A percentile compares a stretch with the other conserved stretches of the same genome.
These are phyloP conservation scores for Begonia loranthoides DNA, from an alignment of 306 rosid species.

Conservation along the genomic window DNA sequence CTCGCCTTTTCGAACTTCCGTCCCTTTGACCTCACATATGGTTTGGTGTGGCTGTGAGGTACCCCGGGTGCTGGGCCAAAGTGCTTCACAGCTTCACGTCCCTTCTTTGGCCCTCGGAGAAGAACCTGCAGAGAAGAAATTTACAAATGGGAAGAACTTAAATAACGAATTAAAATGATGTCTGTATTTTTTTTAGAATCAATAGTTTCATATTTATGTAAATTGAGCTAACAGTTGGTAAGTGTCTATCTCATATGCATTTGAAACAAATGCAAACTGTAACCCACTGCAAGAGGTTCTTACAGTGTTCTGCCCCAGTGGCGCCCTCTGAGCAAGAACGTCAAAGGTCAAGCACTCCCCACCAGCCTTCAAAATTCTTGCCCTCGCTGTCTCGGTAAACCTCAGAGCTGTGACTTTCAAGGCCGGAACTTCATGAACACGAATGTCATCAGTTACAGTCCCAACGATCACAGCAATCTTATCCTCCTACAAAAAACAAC, in stretches of 20 bases:
- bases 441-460: constrained; percentile 39
- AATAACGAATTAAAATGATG: background rate
- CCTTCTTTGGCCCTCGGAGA: constrained; percentile 46
- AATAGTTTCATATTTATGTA: background rate
- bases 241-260: too few species aligned
- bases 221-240: background rate
- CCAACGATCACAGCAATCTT: constrained; percentile 51
- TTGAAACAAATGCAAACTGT: too few species aligned
- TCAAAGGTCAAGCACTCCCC: constrained; percentile 51
- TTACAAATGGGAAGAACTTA: background rate
- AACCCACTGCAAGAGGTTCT: background rate
- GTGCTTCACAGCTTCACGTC: constrained; percentile 47
- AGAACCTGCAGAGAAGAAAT: constrained; percentile 24
- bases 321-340: constrained; percentile 46
- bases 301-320: constrained; percentile 55
- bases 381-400: constrained; percentile 62
- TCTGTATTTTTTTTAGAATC: background rate
- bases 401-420: constrained; percentile 46
- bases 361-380: constrained; percentile 60
- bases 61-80: constrained; percentile 60
- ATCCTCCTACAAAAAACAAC: constrained; percentile 18
- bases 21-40: constrained; percentile 40
- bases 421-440: constrained; percentile 33
- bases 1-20: constrained; percentile 47
- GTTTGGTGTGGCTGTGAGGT: constrained; percentile 51